phyloP scores from a whole-genome alignment of 2,329 filamentous ascomycete genomes.

The Calonectria fujianensis region DNA sequence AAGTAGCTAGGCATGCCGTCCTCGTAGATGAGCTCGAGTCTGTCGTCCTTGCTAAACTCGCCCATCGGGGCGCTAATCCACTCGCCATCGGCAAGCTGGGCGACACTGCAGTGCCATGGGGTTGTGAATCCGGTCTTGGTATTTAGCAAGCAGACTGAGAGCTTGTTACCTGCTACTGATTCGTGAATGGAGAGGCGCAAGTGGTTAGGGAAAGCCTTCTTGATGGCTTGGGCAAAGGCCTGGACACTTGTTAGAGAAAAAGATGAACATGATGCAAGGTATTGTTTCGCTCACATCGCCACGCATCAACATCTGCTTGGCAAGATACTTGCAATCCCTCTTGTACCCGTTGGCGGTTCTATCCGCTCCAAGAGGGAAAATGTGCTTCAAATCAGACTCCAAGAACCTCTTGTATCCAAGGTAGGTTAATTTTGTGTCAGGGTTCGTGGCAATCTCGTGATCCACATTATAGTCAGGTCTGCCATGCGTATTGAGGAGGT shows the following conservation, averaged over 20 bases:
- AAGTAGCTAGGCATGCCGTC: constrained; percentile 51
- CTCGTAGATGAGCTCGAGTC: constrained; percentile 50
- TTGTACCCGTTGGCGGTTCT: constrained; percentile 51
- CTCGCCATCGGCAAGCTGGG: constrained; percentile 48
- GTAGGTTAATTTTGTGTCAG: constrained; percentile 56
- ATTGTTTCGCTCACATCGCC: constrained; percentile 52
- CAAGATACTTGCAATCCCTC: constrained; percentile 54
- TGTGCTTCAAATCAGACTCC: constrained; percentile 56
- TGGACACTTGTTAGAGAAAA: constrained; percentile 29
- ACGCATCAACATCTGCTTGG: constrained; percentile 58
- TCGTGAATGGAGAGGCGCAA: constrained; percentile 58
- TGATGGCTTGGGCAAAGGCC: constrained; percentile 57
- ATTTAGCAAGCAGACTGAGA: constrained; percentile 56
- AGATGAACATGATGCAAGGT: background rate
- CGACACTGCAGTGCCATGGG: constrained; percentile 57
- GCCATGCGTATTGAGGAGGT: constrained; percentile 53
- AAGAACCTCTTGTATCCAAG: constrained; percentile 56
- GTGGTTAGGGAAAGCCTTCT: constrained; percentile 52
- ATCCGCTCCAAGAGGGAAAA: constrained; percentile 50
- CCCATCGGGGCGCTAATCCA: constrained; percentile 55
- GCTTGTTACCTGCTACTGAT: constrained; percentile 53
- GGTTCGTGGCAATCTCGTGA: constrained; percentile 54
- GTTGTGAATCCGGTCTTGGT: constrained; percentile 58
- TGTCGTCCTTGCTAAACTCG: constrained; percentile 50
- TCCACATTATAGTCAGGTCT: constrained; percentile 54